These are phyloP conservation scores for Dioszegia aurantiaca DNA, from an alignment of 768 basidiomycete genomes.

Conservation along the genomic window DNA sequence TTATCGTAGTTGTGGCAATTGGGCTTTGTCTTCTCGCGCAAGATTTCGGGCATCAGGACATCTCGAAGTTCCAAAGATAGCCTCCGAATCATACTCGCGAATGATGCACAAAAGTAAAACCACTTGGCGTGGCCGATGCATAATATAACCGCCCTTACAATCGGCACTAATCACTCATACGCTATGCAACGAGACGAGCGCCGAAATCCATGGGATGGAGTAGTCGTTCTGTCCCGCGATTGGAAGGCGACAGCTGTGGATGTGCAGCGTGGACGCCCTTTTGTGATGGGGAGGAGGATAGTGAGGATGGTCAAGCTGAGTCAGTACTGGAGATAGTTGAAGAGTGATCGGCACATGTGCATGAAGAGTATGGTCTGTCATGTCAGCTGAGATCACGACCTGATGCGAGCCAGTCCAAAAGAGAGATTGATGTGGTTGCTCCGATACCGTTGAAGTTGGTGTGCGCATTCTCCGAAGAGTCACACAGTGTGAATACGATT, in stretches of 20 bases:
- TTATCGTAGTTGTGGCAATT: too few relatives aligned
- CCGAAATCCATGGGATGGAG: conserved; percentile 43
- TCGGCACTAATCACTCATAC: conserved; percentile 32
- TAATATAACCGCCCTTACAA: conserved; percentile 28
- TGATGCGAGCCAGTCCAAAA: neutral
- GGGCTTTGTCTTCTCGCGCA: too few relatives aligned
- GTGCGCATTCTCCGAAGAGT: conserved; percentile 44
- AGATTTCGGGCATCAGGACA: too few relatives aligned
- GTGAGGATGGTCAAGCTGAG: neutral
- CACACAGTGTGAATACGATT: conserved; percentile 53
- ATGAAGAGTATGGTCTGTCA: conserved; percentile 5
- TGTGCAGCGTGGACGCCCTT: conserved; percentile 26
- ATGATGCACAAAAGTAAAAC: too few relatives aligned
- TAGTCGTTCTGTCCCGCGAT: conserved; percentile 28
- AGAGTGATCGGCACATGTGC: neutral
- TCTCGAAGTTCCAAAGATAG: too few relatives aligned
- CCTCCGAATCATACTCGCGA: too few relatives aligned
- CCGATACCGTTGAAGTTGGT: conserved; percentile 50
- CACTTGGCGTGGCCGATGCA: neutral
- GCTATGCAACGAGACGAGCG: conserved; percentile 10
- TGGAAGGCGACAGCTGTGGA: conserved; percentile 29
- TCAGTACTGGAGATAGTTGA: neutral
- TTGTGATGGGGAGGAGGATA: conserved; percentile 29
- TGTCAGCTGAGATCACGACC: conserved; percentile 14
- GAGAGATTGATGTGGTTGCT: conserved; percentile 22